phyloP scores from a whole-genome alignment of 441 rosid genomes.

The Syzygium syzygioides region DNA sequence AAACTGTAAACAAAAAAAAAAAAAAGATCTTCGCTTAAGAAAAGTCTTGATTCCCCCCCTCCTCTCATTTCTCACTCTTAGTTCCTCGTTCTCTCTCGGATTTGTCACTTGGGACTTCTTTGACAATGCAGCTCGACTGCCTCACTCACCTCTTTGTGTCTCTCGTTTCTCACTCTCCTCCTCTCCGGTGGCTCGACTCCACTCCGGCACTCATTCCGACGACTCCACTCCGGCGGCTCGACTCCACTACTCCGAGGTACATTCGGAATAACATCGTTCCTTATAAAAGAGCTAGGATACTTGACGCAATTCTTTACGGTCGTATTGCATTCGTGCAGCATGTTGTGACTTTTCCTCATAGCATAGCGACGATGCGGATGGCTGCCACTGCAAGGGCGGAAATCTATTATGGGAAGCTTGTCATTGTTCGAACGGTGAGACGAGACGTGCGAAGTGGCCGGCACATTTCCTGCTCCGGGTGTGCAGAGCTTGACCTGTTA shows the following conservation, averaged over 20 bases:
- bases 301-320: background rate
- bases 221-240: too few relatives aligned
- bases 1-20: background rate
- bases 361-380: too few relatives aligned
- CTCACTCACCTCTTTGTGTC: background rate
- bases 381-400: too few relatives aligned
- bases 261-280: background rate
- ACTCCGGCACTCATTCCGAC: too few relatives aligned
- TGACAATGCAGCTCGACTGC: background rate
- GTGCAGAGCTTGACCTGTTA: background rate
- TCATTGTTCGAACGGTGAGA: background rate
- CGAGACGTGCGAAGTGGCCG: background rate
- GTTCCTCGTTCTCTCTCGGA: too few relatives aligned
- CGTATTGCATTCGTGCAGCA: rapidly evolving
- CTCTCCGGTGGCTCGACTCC: too few relatives aligned
- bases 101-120: background rate
- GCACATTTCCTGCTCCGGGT: background rate
- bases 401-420: too few relatives aligned
- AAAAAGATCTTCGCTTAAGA: background rate
- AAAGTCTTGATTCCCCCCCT: background rate
- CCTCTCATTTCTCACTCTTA: too few relatives aligned
- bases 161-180: background rate
- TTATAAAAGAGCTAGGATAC: background rate
- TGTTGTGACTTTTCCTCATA: rapidly evolving
- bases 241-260: too few relatives aligned